Base-by-base conservation (phyloP, 2,329 filamentous ascomycete genomes). In the Ophiostoma montium region DNA sequence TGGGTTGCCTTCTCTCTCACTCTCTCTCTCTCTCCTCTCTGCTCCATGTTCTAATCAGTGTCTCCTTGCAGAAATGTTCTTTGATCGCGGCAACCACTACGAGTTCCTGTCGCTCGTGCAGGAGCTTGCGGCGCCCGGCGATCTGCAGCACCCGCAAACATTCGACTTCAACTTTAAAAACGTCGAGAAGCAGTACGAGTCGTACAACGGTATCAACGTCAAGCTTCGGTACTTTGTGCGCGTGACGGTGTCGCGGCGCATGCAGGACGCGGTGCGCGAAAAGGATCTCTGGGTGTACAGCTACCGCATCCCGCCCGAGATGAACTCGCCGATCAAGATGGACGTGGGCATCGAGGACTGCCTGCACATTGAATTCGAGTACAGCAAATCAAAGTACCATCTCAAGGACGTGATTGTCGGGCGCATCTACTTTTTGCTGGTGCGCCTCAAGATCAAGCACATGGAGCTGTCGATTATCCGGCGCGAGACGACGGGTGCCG, bases 81-180 rank as follows among this genome's bases (percentile, higher is more conserved):
- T 95, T 67, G 92, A 98, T 66, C 86, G 92, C 62, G 90, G 90
- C 60, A 98, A 95, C 66, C 92, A 96, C 71, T 95, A 98, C 74
- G 92, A 98, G 69, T 98, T 98, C 68, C 83, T 98, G 52, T 95
- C 88, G 33, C 79, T 96, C 27, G 90, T 92, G 59, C 94, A 96
- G 68, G 92, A 98, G 69, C 81, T 98, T 36, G 92, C 92, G 16
- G 89, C 92, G 16, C 92, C 92, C 2, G 92, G 92, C 65, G 92
- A 98, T 71, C 84, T 98, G 51, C 92, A 96, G 65, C 94, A 98
- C 68, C 92, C 92, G 39, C 92, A 98, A 70, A 95, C 89, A 45
- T 95, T 95, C 67, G 87, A 94, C 58, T 98, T 98, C 78, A 94
- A 95, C 72, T 98, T 98, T 79, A 96, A 96, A 68, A 98, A 96